These are phyloP conservation scores for Pyrenopolyporus hunteri DNA, from an alignment of 495 filamentous ascomycete species.

Conservation along the genomic window DNA sequence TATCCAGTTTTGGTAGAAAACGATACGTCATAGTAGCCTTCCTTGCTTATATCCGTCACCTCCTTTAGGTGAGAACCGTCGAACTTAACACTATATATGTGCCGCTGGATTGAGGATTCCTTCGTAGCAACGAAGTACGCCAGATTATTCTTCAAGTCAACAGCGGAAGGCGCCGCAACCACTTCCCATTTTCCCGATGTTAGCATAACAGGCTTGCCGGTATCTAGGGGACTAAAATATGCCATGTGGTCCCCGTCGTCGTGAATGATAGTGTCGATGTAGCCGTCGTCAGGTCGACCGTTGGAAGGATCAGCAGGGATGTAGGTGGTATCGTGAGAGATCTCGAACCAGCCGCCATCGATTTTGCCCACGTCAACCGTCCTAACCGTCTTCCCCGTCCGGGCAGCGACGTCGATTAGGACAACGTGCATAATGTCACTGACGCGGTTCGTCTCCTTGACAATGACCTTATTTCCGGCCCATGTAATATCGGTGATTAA, in stretches of 20 bases:
- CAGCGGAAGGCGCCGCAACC: slow-evolving; percentile 81
- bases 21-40: slow-evolving; percentile 84
- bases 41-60: slow-evolving; percentile 75
- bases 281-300: slow-evolving; percentile 81
- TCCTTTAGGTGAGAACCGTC: slow-evolving; percentile 76
- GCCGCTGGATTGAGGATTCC: slow-evolving; percentile 83
- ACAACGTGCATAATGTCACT: slow-evolving; percentile 88
- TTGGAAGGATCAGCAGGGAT: slow-evolving; percentile 83
- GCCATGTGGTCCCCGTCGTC: slow-evolving; percentile 89
- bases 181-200: slow-evolving; percentile 95
- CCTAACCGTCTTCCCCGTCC: slow-evolving; percentile 80
- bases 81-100: slow-evolving; percentile 82
- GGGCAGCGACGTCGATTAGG: slow-evolving; percentile 76
- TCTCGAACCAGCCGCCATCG: slow-evolving; percentile 97
- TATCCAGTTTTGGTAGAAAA: slow-evolving; percentile 85
- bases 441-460: slow-evolving; percentile 92
- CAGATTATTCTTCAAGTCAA: slow-evolving; percentile 82
- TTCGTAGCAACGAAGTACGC: slow-evolving; percentile 93
- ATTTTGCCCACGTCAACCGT: slow-evolving; percentile 76
- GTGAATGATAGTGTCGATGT: slow-evolving; percentile 89
- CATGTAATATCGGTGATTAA: slow-evolving; percentile 94
- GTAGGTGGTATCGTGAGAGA: slow-evolving; percentile 82
- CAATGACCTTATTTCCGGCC: slow-evolving; percentile 81
- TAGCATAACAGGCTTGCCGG: slow-evolving; percentile 76
- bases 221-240: slow-evolving; percentile 93